Evolutionary conservation across 2,329 filamentous ascomycete species (phyloP), one percentile per base, ranked within the genome.

Genomic region (Sordariomycetes sp.): DNA sequence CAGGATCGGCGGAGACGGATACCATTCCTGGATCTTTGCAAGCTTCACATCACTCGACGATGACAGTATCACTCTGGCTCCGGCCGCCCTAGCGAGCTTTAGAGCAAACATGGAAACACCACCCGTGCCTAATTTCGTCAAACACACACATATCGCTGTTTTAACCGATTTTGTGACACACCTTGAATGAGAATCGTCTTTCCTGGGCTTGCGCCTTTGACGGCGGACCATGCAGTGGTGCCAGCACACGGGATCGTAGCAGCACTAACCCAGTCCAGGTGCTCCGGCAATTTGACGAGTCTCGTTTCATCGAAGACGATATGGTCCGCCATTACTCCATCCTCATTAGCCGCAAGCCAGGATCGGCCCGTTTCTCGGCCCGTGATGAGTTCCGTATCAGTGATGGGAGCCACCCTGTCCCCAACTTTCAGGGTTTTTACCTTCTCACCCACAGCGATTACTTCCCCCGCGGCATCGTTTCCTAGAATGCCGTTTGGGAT

Each of bases 261-360:
- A 71, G 39, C 69, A 2, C 67, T 61, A 1, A 64, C 58, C 68
- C 69, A 75, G 39, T 66, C 61, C 20, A 76, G 62, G 56, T 74
- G 64, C 0, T 56, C 57, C 0, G 73, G 73, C 0, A 74, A 56
- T 52, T 69, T 71, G 25, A 61, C 64, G 3, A 76, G 52, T 10
- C 64, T 61, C 36, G 63, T 60, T 60, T 74, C 71, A 25, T 74
- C 68, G 56, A 72, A 75, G 0, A 75, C 62, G 1, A 75, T n/a
- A 59, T 72, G 65, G 32, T 69, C 66, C 0, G 72, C 71, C 61
- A 76, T 54, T 2, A 72, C 69, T 0, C 74, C 74, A 58, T 75
- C 73, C 55, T 72, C 72, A 57, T 76, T 66, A 0, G 70, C 72
- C 2, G 71, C 72, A 4, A 75, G 64, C 73, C 73, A 75, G 1